Conservation (phyloP, 2,329 filamentous ascomycete species). For the Fusarium irregulare region DNA sequence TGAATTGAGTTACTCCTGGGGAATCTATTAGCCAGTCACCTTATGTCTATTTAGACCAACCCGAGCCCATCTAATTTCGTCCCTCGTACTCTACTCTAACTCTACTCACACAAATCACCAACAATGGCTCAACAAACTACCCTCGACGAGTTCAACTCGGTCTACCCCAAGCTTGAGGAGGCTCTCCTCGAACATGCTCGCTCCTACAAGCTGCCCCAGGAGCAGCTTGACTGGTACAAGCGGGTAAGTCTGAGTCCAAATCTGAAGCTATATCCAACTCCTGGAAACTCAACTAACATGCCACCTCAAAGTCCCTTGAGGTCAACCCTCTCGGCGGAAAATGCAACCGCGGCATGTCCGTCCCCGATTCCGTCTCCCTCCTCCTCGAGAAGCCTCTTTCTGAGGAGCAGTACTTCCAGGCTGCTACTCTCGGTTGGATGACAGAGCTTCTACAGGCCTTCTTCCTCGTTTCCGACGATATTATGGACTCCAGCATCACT, state of each 20-base stretch:
- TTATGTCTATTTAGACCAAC: background rate
- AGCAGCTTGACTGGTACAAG: slow-evolving; percentile 88
- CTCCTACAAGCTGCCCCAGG: slow-evolving; percentile 83
- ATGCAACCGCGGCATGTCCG: slow-evolving; percentile 98
- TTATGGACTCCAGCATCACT: slow-evolving; percentile 97
- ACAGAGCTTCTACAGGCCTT: slow-evolving; percentile 98
- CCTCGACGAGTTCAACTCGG: slow-evolving; percentile 86
- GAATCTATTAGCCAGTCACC: background rate
- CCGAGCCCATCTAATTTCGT: background rate
- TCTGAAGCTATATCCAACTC: slow-evolving; percentile 1
- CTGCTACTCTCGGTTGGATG: slow-evolving; percentile 93
- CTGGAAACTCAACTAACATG: background rate
- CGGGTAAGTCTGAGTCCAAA: slow-evolving; percentile 63
- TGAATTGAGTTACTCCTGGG: background rate
- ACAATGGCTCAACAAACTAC: slow-evolving; percentile 77
- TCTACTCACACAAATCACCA: slow-evolving; percentile 7
- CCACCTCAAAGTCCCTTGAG: slow-evolving; percentile 68
- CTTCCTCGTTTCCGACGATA: slow-evolving; percentile 98
- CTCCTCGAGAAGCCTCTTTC: slow-evolving; percentile 78
- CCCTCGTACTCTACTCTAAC: background rate
- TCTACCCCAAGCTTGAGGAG: slow-evolving; percentile 88
- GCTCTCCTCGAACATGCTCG: slow-evolving; percentile 83
- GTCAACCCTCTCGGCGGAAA: slow-evolving; percentile 93
- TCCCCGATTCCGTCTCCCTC: slow-evolving; percentile 88
- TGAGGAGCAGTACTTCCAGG: slow-evolving; percentile 86